Conservation (phyloP, 306 rosid species). For the Sindora glabra region DNA sequence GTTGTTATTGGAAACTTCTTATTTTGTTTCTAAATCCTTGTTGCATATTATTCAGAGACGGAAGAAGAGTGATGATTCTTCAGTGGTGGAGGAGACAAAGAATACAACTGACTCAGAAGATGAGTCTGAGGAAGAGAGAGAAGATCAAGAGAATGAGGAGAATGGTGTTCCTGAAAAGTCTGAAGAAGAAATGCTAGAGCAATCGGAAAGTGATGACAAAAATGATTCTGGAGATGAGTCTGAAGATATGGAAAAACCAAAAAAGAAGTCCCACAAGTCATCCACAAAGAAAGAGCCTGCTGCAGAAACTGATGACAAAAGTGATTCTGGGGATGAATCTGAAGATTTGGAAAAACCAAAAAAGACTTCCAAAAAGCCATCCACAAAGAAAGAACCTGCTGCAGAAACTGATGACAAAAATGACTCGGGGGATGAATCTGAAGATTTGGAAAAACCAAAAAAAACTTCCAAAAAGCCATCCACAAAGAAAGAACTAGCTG, state of each 20-base stretch:
- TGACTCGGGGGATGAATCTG: slow-evolving; percentile 73
- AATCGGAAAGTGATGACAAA: slow-evolving; percentile 61
- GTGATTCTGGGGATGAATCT: too few species aligned
- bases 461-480: slow-evolving; percentile 39
- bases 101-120: slow-evolving; percentile 60
- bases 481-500: slow-evolving; percentile 55
- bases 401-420: too few species aligned
- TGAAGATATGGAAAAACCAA: too few species aligned
- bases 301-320: too few species aligned
- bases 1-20: slow-evolving; percentile 4
- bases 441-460: slow-evolving; percentile 34
- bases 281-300: too few species aligned
- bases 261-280: too few species aligned
- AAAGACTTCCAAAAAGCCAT: too few species aligned
- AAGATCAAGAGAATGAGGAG: slow-evolving; percentile 49
- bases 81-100: slow-evolving; percentile 40
- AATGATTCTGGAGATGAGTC: too few species aligned
- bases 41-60: slow-evolving; percentile 41
- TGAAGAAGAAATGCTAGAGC: slow-evolving; percentile 61
- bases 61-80: slow-evolving; percentile 52
- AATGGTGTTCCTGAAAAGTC: slow-evolving; percentile 63
- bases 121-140: slow-evolving; percentile 50
- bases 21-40: slow-evolving; percentile 1
- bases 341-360: too few species aligned
- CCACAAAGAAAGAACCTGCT: too few species aligned